phyloP scores from a whole-genome alignment of 2,329 filamentous ascomycete genomes.

The Exophiala alcalophila region DNA sequence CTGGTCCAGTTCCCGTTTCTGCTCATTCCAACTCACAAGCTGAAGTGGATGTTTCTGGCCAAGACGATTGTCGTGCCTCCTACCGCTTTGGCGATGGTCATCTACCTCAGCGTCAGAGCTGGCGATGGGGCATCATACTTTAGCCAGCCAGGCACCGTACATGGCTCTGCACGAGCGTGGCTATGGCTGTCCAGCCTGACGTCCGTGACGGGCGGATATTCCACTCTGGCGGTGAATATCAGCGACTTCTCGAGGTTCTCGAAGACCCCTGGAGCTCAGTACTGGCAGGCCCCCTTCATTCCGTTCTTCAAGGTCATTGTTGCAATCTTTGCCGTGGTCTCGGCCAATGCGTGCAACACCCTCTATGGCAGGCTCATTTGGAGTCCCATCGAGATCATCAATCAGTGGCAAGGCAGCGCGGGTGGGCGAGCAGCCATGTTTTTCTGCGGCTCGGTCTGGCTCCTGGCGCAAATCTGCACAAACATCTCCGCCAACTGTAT shows the following conservation, averaged over 20 bases:
- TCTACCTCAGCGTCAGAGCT: slow-evolving; percentile 25
- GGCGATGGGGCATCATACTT: slow-evolving; percentile 23
- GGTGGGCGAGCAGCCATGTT: slow-evolving; percentile 35
- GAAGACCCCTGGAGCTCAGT: slow-evolving; percentile 30
- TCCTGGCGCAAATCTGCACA: slow-evolving; percentile 43
- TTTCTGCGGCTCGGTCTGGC: slow-evolving; percentile 33
- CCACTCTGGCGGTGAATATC: slow-evolving; percentile 38
- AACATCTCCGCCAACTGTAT: slow-evolving; percentile 54
- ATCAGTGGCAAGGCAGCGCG: slow-evolving; percentile 29
- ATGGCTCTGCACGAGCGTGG: slow-evolving; percentile 24
- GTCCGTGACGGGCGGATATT: slow-evolving; percentile 31
- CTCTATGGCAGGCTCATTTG: slow-evolving; percentile 32
- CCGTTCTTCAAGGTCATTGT: slow-evolving; percentile 45
- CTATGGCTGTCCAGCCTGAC: slow-evolving; percentile 26
- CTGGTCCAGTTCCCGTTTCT: slow-evolving; percentile 28
- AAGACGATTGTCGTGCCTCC: slow-evolving; percentile 28
- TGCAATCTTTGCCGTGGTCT: slow-evolving; percentile 50
- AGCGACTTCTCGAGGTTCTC: slow-evolving; percentile 39
- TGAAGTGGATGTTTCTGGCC: slow-evolving; percentile 28
- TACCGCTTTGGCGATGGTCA: slow-evolving; percentile 28
- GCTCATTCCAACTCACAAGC: slow-evolving; percentile 28
- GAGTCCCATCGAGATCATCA: slow-evolving; percentile 34
- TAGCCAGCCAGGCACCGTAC: slow-evolving; percentile 18
- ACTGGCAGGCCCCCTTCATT: slow-evolving; percentile 44
- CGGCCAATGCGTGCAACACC: slow-evolving; percentile 39